These are phyloP conservation scores for Xerocomus brunneocitrinus DNA, from an alignment of 768 basidiomycete genomes.

Conservation along the genomic window DNA sequence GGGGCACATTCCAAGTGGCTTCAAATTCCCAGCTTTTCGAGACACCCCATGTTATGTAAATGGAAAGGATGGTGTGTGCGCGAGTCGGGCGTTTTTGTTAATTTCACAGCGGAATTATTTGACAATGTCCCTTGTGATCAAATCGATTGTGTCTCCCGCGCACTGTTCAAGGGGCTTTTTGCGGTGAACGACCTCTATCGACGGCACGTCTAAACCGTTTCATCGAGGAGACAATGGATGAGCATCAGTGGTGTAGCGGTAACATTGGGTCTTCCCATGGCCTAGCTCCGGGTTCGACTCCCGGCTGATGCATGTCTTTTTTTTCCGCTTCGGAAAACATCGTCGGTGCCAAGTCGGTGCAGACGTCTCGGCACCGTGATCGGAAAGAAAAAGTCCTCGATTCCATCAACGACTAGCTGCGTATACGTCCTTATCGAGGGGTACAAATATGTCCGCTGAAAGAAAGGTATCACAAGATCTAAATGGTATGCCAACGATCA, in stretches of 20 bases:
- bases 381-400: neutral
- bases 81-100: too few relatives aligned
- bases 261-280: slow-evolving; percentile 84
- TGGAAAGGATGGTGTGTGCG: too few relatives aligned
- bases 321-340: neutral
- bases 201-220: too few relatives aligned
- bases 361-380: neutral
- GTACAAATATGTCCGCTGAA: slow-evolving; percentile 12
- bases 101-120: too few relatives aligned
- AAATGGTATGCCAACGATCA: slow-evolving; percentile 1
- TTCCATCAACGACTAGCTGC: neutral
- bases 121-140: too few relatives aligned
- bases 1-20: too few relatives aligned
- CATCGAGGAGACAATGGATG: too few relatives aligned
- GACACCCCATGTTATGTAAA: too few relatives aligned
- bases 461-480: slow-evolving; percentile 11
- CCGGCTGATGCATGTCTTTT: neutral
- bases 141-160: too few relatives aligned
- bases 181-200: too few relatives aligned
- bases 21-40: too few relatives aligned
- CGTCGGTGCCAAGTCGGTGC: neutral
- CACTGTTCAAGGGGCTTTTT: too few relatives aligned
- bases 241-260: slow-evolving; percentile 64
- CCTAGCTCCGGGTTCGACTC: slow-evolving; percentile 34
- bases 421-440: slow-evolving; percentile 4